Base-by-base conservation (phyloP, 2,329 filamentous ascomycete species). In the Akanthomyces uredinophilus region DNA sequence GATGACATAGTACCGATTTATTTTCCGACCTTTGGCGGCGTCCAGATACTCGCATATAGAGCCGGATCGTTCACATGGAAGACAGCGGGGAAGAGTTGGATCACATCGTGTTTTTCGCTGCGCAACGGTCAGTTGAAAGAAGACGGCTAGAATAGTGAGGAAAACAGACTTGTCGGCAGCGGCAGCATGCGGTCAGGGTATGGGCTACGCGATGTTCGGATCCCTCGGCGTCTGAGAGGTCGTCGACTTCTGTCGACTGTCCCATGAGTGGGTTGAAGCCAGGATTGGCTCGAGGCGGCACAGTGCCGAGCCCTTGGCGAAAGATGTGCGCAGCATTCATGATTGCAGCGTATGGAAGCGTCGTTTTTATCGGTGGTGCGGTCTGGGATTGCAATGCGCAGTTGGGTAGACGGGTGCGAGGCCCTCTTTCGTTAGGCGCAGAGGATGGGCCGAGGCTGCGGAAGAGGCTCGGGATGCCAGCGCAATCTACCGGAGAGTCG, bases 51-150 rank as follows among this genome's bases (percentile, higher is more conserved):
- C 94, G 83, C 95, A 99, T 64, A 87, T 84, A 35, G 92, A 92
- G 70, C 93, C 93, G 66, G 91, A 93, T 68, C 94, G 86, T 77
- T 97, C 92, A 78, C 95, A 99, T 24, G 94, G 93, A 20, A 91
- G 84, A 75, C 95, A 99, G 71, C 90, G 89, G 46, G 95, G 95
- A 24, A 99, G 84, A 16, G 90, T 91, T 4, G 95, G 91, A 76
- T 98, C 95, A 79, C 95, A 99, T 80, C 92, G 84, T 43, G 94
- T 98, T 81, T 99, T 99, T 70, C 94, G 88, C 93, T 96, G 71
- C 16, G 10, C 39, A 57, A 20, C 44, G 20, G 60, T 32, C 58
- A 22, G 53, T 51, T 65, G 60, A 24, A 11, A 22, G 14, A 20
- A 29, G 10, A 7, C 24, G 11, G 32, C 7, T 8, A 6, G n/a